Evolutionary conservation across 305 asterid genomes (phyloP).

Genomic region (Fraxinus platypoda): DNA sequence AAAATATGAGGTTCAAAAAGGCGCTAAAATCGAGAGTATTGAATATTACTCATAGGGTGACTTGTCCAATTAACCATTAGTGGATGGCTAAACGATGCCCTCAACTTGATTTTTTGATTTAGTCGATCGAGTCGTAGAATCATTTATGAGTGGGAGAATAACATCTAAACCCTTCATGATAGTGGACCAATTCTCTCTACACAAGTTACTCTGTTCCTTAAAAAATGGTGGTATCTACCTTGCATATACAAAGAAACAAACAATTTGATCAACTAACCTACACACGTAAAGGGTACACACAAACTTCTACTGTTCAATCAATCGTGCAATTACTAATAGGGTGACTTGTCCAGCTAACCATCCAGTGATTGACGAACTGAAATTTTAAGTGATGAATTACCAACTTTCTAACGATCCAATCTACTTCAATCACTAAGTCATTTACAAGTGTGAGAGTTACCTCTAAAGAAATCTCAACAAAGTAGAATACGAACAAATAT

Average conservation of each 20-base stretch:
- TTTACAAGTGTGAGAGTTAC: background rate
- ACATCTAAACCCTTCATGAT: background rate
- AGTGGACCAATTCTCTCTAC: background rate
- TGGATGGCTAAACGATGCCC: background rate
- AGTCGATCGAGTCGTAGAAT: too few relatives aligned
- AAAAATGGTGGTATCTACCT: background rate
- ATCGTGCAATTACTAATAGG: too few relatives aligned
- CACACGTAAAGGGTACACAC: too few relatives aligned
- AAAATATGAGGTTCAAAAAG: too few relatives aligned
- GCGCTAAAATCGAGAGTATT: background rate
- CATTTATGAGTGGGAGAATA: background rate
- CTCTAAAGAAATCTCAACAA: background rate
- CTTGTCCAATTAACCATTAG: background rate
- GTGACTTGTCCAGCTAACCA: too few relatives aligned
- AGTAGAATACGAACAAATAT: background rate
- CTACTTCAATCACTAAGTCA: background rate
- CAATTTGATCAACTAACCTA: background rate
- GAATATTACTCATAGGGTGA: background rate
- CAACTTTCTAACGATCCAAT: background rate
- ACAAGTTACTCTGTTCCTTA: background rate
- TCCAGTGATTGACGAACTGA: too few relatives aligned
- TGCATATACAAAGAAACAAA: background rate
- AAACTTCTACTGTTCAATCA: too few relatives aligned
- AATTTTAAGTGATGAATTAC: background rate
- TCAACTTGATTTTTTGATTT: background rate